Percentiles rank a stretch among this genome's conserved stretches.
Evolutionary conservation across 2,329 filamentous ascomycete species (phyloP).

Genomic region (Knoxdaviesia proteae): DNA sequence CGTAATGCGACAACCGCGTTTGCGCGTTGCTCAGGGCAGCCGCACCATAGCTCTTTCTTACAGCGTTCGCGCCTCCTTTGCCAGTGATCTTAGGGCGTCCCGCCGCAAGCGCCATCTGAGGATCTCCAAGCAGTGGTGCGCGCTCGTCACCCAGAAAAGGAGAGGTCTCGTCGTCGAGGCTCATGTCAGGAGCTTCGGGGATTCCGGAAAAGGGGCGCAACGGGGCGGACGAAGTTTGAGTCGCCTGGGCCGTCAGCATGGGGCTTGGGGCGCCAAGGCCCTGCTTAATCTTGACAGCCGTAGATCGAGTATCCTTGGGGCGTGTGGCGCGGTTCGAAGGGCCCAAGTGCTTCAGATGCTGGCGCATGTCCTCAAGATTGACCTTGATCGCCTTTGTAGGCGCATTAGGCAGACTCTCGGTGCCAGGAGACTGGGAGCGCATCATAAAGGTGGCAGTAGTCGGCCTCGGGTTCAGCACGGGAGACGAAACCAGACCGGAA

Average conservation of each 20-base stretch:
- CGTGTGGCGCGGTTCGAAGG: constrained; percentile 46
- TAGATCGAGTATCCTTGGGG: constrained; percentile 38
- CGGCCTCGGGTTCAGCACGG: constrained; percentile 10
- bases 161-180: constrained; percentile 5
- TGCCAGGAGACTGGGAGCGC: constrained; percentile 32
- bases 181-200: constrained; percentile 6
- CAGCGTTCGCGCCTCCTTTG: constrained; percentile 4
- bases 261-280: constrained; percentile 8
- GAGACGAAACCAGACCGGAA: background rate
- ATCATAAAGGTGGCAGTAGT: constrained; percentile 37
- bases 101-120: no score
- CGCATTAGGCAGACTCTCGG: constrained; percentile 27
- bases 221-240: no score
- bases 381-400: constrained; percentile 33
- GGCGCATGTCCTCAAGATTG: constrained; percentile 39
- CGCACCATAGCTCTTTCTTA: constrained; percentile 2
- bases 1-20: background rate
- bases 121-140: background rate
- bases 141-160: constrained; percentile 1
- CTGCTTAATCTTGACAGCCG: constrained; percentile 47
- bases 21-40: constrained; percentile 1
- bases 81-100: constrained; percentile 8
- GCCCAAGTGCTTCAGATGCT: constrained; percentile 43
- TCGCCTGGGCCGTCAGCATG: no score
- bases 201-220: background rate